A percentile compares a stretch with the other conserved stretches of the same genome.
Evolutionary conservation across 345 rosid genomes (phyloP).

Genomic region (Anastatica hierochuntica): DNA sequence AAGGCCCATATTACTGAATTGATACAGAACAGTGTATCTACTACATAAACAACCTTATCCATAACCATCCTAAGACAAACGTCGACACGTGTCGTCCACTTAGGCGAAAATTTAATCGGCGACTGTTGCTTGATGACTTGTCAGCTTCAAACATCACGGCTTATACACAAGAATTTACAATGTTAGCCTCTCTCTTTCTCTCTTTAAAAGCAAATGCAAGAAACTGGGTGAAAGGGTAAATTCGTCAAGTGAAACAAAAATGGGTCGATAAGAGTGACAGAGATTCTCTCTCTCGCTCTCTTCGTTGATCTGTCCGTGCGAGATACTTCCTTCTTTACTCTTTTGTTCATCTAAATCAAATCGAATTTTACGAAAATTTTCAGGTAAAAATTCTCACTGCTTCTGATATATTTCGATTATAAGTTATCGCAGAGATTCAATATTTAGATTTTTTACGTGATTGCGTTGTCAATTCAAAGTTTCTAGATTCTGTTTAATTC

Average conservation of each 20-base stretch:
- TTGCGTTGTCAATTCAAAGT: neutral
- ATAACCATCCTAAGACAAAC: slow-evolving; percentile 3
- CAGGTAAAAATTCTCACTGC: neutral
- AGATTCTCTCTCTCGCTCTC: neutral
- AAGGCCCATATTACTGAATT: no score
- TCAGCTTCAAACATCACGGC: neutral
- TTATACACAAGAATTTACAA: neutral
- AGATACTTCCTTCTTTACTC: neutral
- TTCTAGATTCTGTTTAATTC: neutral
- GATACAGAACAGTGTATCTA: no score
- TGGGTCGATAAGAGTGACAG: neutral
- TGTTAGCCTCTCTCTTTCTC: neutral
- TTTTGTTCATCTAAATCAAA: slow-evolving; percentile 5
- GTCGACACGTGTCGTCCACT: slow-evolving; percentile 14
- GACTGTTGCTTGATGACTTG: slow-evolving; percentile 21
- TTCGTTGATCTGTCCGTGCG: slow-evolving; percentile 9
- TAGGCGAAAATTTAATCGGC: neutral
- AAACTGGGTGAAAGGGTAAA: neutral
- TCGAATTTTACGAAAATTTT: neutral
- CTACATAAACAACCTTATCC: slow-evolving; percentile 13
- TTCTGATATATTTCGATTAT: neutral
- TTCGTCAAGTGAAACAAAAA: slow-evolving; percentile 11
- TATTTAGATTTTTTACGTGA: no score
- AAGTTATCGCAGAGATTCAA: neutral
- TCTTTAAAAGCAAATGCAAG: neutral